Evolutionary conservation across 2,329 filamentous ascomycete species (phyloP).

Genomic region (Pseudogymnoascus sp.): DNA sequence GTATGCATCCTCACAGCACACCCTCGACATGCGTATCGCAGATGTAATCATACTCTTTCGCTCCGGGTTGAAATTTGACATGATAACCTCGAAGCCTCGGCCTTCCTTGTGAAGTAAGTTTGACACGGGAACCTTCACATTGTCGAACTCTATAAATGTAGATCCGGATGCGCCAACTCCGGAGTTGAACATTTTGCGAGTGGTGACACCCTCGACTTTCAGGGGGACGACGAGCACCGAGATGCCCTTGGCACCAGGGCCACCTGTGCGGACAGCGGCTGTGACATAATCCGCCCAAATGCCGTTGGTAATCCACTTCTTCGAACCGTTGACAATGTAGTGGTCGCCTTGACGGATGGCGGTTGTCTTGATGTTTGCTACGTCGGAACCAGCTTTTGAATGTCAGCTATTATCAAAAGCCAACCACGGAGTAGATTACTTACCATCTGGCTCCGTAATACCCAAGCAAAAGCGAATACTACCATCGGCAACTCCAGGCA

Average conservation of each 20-base stretch:
- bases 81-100: constrained; percentile 48
- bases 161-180: constrained; percentile 56
- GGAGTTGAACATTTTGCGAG: constrained; percentile 52
- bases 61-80: constrained; percentile 54
- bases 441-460: constrained; percentile 55
- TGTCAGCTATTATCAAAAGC: not conserved
- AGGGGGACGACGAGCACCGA: constrained; percentile 51
- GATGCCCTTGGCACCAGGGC: constrained; percentile 43
- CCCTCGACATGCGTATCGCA: constrained; percentile 49
- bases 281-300: constrained; percentile 54
- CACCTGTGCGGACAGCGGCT: constrained; percentile 53
- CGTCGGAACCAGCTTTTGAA: constrained; percentile 48
- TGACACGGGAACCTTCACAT: constrained; percentile 44
- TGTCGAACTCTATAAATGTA: constrained; percentile 47
- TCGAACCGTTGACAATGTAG: constrained; percentile 58
- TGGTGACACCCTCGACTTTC: constrained; percentile 40
- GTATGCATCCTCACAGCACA: constrained; percentile 46
- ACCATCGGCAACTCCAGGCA: constrained; percentile 50
- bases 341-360: constrained; percentile 41
- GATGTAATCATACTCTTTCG: constrained; percentile 49
- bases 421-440: constrained; percentile 46
- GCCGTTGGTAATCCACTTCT: constrained; percentile 61
- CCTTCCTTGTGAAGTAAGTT: constrained; percentile 48
- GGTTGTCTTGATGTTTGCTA: constrained; percentile 54
- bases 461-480: constrained; percentile 55